Evolutionary conservation across 768 basidiomycete genomes (phyloP), one percentile per base, ranked within the genome.

Genomic region (Amanita jacksonii): DNA sequence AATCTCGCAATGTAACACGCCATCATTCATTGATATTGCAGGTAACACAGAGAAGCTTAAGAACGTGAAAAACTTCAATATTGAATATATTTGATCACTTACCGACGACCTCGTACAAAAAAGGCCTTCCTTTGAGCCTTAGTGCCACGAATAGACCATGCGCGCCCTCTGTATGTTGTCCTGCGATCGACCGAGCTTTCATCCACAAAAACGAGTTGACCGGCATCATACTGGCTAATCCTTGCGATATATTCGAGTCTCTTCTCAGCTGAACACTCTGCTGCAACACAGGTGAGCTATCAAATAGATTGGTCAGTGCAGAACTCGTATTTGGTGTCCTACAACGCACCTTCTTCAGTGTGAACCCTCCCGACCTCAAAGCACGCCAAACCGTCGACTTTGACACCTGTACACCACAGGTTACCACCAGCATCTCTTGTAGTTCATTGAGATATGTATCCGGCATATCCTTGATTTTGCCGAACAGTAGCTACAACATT

Each of bases 121-220:
- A 33, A 35, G 9, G 30, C 41, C 31, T 35, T 32, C 18, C 22
- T 18, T 10, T 12, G n/a, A 4, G 41, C 41, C 7, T 23, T 22
- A 12, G 5, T 35, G 3, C 60, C 60, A 8, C 22, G 36, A 5
- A 51, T 51, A 3, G 57, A 51, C 62, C 62, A 66, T 1, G 49
- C 62, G 12, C 39, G 45, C 10, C 49, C 42, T 6, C 57, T 20
- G 15, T 53, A 50, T 1, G 51, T 47, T 3, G 57, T 63, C 3
- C 45, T 42, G 2, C 56, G 49, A 41, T 63, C 60, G 28, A 52
- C 57, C 2, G 57, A 44, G 40, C 53, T 57, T 41, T 65, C 62
- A 43, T 67, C 63, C 3, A 62, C 53, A 46, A 64, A 67, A 7
- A 62, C 52, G 46, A 64, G 65, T 8, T 55, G 54, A 0, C 51